phyloP scores from a whole-genome alignment of 2,329 filamentous ascomycete species.

The Venturia nashicola region DNA sequence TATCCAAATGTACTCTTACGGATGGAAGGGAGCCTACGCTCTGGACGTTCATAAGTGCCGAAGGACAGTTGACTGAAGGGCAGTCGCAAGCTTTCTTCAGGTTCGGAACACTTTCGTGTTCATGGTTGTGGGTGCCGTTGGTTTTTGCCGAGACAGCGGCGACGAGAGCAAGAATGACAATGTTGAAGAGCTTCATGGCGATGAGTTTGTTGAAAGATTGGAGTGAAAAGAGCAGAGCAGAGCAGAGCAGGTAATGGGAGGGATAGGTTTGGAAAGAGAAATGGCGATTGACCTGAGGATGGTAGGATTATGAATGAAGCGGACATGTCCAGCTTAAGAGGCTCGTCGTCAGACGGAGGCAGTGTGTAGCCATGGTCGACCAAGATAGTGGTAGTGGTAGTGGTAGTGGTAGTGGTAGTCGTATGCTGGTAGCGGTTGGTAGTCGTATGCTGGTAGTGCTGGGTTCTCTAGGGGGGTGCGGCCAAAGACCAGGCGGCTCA shows the following conservation, averaged over 20 bases:
- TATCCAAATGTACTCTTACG: too few species aligned
- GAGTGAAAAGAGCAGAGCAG: background rate
- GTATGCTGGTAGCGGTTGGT: too few species aligned
- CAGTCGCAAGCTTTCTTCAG: background rate
- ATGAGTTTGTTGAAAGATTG: background rate
- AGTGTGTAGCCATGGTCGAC: background rate
- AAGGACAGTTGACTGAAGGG: background rate
- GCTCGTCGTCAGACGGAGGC: background rate
- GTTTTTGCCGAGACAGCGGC: background rate
- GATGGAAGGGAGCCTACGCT: background rate
- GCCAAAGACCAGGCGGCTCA: background rate
- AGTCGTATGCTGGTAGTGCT: too few species aligned
- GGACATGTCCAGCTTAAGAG: background rate
- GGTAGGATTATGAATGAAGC: background rate
- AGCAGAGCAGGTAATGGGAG: too few species aligned
- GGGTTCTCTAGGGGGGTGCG: background rate
- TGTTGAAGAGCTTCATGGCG: background rate
- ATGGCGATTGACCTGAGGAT: background rate
- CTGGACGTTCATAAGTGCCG: background rate
- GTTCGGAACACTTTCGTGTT: background rate
- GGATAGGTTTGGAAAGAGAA: background rate
- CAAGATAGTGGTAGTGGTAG: too few species aligned
- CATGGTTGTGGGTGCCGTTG: background rate
- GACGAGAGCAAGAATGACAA: background rate
- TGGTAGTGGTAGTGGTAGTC: too few species aligned